phyloP scores from a whole-genome alignment of 192 early-diverging fungal species.

The Backusella morwellensis region DNA sequence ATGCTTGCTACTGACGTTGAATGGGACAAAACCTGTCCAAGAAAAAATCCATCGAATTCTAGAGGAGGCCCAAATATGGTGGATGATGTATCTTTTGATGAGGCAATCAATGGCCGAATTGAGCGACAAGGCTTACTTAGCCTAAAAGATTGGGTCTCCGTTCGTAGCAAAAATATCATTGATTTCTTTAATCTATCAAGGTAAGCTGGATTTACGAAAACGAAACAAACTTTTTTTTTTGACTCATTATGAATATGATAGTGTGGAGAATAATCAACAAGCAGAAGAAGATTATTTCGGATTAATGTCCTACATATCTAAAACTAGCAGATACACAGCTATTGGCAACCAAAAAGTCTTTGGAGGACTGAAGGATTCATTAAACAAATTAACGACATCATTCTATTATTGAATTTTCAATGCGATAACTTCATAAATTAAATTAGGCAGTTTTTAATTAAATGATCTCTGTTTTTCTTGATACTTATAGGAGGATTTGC shows the following conservation, averaged over 20 bases:
- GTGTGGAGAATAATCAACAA: neutral
- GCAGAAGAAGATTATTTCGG: neutral
- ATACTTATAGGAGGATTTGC: neutral
- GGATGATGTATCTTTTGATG: neutral
- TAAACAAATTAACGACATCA: neutral
- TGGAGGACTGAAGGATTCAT: neutral
- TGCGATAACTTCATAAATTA: neutral
- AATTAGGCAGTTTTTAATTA: too few species aligned
- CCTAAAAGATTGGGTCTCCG: neutral
- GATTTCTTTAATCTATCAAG: neutral
- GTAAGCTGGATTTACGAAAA: neutral
- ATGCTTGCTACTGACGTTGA: conserved; percentile 6
- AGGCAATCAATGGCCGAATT: neutral
- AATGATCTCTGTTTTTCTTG: neutral
- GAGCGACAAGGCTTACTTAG: neutral
- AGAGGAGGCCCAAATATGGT: neutral
- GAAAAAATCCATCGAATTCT: neutral
- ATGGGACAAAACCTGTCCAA: conserved; percentile 1
- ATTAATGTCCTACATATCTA: neutral
- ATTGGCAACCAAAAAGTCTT: neutral
- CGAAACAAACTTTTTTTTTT: neutral
- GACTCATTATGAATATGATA: neutral
- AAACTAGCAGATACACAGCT: neutral
- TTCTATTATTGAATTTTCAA: neutral
- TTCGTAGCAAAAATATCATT: neutral